Base-by-base conservation (phyloP, 192 early-diverging fungal species). In the Backusella sp. region DNA sequence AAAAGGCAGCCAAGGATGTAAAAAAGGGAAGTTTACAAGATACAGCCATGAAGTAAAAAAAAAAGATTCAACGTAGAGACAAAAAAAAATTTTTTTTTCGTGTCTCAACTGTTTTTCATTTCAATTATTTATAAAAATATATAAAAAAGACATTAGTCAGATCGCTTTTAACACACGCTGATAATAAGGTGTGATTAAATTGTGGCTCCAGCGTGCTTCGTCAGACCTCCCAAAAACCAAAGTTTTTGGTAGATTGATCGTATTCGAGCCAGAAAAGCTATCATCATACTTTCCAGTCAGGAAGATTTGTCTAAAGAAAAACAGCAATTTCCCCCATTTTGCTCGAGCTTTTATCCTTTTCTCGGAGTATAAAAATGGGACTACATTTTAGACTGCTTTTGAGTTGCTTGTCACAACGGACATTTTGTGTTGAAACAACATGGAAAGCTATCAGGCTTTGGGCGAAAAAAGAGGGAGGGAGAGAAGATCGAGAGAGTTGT, bases 201-300 rank as follows among this genome's bases (percentile, higher is more conserved):
- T 62, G 0, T 62, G 56, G 56, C 56, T 62, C 56, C 56, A 62
- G 23, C 56, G 56, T 62, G 56, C 56, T 62, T 62, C 56, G 56
- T 62, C 56, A 62, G 56, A 3, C 56, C 56, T 62, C 56, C 56
- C 56, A 62, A 62, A 62, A 62, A 62, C 56, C 56, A 11, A 62
- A 62, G 3, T 26, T 30, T 62, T 62, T 62, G 56, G 56, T 28
- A 62, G 56, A 62, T 62, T 62, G 56, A 62, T 62, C 56, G 56
- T 62, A 28, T 62, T 14, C 56, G 56, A 62, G 56, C 56, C 56
- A 12, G 56, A 62, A 62, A 62, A 62, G 56, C 56, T 62, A 62
- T 62, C 56, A 62, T 62, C 56, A 62, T 62, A 62, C 56, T 62
- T 62, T 62, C 56, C 56, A 62, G 56, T 62, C 56, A 62, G 56